These are phyloP conservation scores for Opeltia flavorubescens DNA, from an alignment of 495 filamentous ascomycete species.

Conservation along the genomic window DNA sequence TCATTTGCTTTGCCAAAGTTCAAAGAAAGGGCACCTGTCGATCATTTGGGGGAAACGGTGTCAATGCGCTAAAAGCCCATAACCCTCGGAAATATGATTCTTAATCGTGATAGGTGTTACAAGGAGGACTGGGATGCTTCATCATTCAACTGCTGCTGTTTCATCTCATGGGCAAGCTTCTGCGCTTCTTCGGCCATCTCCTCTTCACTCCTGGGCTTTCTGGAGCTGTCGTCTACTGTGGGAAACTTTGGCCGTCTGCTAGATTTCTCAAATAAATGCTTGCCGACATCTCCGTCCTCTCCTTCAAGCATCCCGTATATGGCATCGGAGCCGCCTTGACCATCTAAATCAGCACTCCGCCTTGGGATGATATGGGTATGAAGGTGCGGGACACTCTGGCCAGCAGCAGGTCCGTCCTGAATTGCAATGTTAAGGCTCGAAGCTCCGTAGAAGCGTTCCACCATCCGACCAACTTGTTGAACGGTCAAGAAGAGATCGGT, in stretches of 20 bases:
- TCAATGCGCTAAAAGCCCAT: too few species aligned
- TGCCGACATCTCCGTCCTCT: constrained; percentile 72
- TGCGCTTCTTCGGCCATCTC: constrained; percentile 74
- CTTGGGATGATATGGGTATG: constrained; percentile 91
- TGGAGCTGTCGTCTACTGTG: constrained; percentile 49
- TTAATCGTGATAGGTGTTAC: background rate
- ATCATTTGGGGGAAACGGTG: too few species aligned
- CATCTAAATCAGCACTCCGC: constrained; percentile 37
- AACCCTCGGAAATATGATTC: too few species aligned
- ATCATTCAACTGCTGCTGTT: constrained; percentile 3
- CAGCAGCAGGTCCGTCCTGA: constrained; percentile 79
- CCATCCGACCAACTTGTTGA: constrained; percentile 63
- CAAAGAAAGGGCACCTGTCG: too few species aligned
- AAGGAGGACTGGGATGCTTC: background rate
- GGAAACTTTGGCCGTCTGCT: constrained; percentile 32
- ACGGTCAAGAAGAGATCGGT: constrained; percentile 76
- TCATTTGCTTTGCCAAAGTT: too few species aligned
- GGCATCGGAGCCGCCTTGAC: constrained; percentile 38
- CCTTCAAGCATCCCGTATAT: constrained; percentile 74
- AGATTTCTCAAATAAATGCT: constrained; percentile 16
- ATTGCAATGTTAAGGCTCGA: constrained; percentile 76
- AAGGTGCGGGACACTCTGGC: constrained; percentile 82
- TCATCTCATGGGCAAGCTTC: constrained; percentile 46
- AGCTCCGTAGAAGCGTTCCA: constrained; percentile 56
- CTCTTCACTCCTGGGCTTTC: constrained; percentile 51